Evolutionary conservation across 2,329 filamentous ascomycete species (phyloP).

Genomic region (Paraphaeosphaeria sporulosa): DNA sequence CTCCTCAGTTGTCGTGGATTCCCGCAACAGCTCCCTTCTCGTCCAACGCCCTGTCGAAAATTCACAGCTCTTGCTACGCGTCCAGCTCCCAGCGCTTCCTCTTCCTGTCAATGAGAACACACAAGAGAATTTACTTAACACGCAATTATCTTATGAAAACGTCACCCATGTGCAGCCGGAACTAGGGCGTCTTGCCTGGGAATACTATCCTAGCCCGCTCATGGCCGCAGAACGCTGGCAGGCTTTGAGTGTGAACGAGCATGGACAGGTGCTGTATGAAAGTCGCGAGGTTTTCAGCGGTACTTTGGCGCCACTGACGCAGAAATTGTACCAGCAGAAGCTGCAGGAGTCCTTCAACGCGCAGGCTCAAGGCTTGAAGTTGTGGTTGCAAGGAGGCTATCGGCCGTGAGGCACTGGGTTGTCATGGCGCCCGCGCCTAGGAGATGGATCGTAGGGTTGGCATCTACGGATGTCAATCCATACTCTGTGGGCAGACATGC

Average conservation of each 20-base stretch:
- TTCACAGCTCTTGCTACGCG: conserved; percentile 31
- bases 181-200: conserved; percentile 37
- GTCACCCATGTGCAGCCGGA: conserved; percentile 39
- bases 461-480: neutral
- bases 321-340: conserved; percentile 22
- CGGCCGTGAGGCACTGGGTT: neutral
- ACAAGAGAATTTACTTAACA: conserved; percentile 32
- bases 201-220: conserved; percentile 18
- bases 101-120: conserved; percentile 37
- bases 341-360: conserved; percentile 37
- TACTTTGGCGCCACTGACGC: conserved; percentile 22
- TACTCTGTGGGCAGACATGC: neutral
- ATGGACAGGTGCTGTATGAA: conserved; percentile 40
- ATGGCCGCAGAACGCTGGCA: conserved; percentile 38
- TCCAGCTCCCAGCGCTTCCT: conserved; percentile 40
- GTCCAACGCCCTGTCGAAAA: conserved; percentile 36
- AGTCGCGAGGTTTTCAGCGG: conserved; percentile 40
- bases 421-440: neutral
- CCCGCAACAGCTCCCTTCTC: conserved; percentile 28
- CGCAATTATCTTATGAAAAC: conserved; percentile 36
- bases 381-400: conserved; percentile 23
- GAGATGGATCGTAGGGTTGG: neutral
- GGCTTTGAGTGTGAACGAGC: conserved; percentile 32
- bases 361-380: conserved; percentile 38
- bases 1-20: conserved; percentile 29